Conservation (phyloP, 768 basidiomycete species). For the Leccinellum rugosiceps region DNA sequence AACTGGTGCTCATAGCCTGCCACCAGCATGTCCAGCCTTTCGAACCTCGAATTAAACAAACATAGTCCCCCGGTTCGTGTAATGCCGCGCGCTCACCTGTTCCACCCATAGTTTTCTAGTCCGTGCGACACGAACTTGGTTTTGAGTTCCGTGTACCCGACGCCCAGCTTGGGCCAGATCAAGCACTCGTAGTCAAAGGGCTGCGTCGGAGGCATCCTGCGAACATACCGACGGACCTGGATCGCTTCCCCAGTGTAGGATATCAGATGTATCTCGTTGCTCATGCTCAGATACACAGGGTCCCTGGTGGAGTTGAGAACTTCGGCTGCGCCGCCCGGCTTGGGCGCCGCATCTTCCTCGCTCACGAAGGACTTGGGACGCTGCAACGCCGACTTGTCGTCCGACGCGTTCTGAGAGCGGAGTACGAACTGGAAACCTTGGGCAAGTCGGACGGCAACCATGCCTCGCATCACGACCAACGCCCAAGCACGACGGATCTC, state of each 20-base stretch:
- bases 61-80: background rate
- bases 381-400: constrained; percentile 38
- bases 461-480: constrained; percentile 81
- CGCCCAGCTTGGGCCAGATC: constrained; percentile 90
- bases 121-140: constrained; percentile 77
- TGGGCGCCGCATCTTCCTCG: constrained; percentile 52
- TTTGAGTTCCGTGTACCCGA: constrained; percentile 77
- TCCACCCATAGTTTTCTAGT: constrained; percentile 83
- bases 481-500: constrained; percentile 70
- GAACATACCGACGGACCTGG: constrained; percentile 81
- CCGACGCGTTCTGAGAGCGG: constrained; percentile 35
- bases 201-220: constrained; percentile 61
- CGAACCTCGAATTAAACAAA: background rate
- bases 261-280: constrained; percentile 92
- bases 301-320: constrained; percentile 57
- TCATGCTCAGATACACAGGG: constrained; percentile 90
- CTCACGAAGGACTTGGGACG: constrained; percentile 56
- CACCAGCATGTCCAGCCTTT: constrained; percentile 80
- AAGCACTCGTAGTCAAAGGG: constrained; percentile 81
- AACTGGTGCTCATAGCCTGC: constrained; percentile 80
- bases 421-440: constrained; percentile 96
- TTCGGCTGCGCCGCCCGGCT: constrained; percentile 63
- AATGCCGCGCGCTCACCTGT: constrained; percentile 49
- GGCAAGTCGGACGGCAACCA: constrained; percentile 87
- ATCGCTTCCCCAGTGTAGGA: constrained; percentile 90